These are phyloP conservation scores for Parathielavia appendiculata DNA, from an alignment of 495 filamentous ascomycete species.

Conservation along the genomic window DNA sequence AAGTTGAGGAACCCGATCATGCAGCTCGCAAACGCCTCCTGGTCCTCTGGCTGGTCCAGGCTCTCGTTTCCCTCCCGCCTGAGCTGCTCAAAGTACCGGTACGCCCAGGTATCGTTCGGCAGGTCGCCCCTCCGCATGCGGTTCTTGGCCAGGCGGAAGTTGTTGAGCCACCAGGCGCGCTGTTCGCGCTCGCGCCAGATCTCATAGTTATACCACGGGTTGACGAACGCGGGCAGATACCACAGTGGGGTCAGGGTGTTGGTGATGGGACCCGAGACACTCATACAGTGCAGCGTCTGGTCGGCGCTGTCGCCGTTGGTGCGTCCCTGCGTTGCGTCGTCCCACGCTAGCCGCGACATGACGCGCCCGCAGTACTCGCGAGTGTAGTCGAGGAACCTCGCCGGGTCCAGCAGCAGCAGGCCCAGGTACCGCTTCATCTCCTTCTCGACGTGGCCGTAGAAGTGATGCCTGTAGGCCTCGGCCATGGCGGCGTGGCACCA, in stretches of 20 bases:
- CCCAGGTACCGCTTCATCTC: conserved; percentile 42
- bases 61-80: conserved; percentile 33
- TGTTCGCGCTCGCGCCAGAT: conserved; percentile 38
- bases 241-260: conserved; percentile 46
- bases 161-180: conserved; percentile 43
- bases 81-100: conserved; percentile 44
- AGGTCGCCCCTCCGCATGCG: conserved; percentile 36
- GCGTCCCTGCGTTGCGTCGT: conserved; percentile 41
- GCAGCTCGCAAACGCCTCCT: conserved; percentile 44
- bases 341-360: conserved; percentile 46
- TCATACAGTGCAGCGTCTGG: conserved; percentile 45
- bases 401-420: conserved; percentile 40
- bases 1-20: conserved; percentile 47
- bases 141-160: conserved; percentile 38
- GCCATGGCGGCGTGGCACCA: conserved; percentile 47
- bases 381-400: conserved; percentile 41
- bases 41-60: conserved; percentile 35
- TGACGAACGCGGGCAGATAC: conserved; percentile 36
- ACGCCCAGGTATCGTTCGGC: conserved; percentile 42
- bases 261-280: conserved; percentile 44
- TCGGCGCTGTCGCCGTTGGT: conserved; percentile 43
- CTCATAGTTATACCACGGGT: conserved; percentile 46
- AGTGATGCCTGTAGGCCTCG: conserved; percentile 43
- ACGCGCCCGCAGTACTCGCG: conserved; percentile 45
- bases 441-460: conserved; percentile 45